Conservation (phyloP, 1,139 yeast species). For the Debaryomycetaceae sp. region DNA sequence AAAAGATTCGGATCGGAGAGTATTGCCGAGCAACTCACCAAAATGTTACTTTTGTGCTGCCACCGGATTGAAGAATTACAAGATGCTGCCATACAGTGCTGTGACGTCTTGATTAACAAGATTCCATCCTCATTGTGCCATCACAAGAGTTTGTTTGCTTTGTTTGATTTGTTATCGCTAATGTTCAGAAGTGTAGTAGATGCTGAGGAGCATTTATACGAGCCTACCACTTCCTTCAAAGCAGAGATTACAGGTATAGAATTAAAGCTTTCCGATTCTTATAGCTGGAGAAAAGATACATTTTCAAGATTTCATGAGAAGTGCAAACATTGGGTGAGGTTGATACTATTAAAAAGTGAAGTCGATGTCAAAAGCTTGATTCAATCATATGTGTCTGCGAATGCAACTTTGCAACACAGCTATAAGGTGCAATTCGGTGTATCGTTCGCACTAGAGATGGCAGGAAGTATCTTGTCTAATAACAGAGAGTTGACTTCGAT, state of each 20-base stretch:
- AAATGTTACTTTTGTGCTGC: slow-evolving; percentile 67
- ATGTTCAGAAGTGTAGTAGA: slow-evolving; percentile 79
- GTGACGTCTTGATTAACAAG: slow-evolving; percentile 61
- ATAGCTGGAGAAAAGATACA: slow-evolving; percentile 71
- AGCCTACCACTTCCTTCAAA: slow-evolving; percentile 68
- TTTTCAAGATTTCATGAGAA: slow-evolving; percentile 55
- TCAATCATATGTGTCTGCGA: slow-evolving; percentile 65
- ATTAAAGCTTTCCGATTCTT: slow-evolving; percentile 73
- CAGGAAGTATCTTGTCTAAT: slow-evolving; percentile 62
- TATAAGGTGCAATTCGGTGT: slow-evolving; percentile 67
- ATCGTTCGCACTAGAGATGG: slow-evolving; percentile 86
- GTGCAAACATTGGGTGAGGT: slow-evolving; percentile 65
- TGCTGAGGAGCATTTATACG: slow-evolving; percentile 83
- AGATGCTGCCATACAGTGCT: slow-evolving; percentile 74
- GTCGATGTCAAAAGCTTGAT: slow-evolving; percentile 76
- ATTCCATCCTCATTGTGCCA: slow-evolving; percentile 85
- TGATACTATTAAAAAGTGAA: slow-evolving; percentile 52
- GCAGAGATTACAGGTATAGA: slow-evolving; percentile 58
- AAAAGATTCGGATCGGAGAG: slow-evolving; percentile 53
- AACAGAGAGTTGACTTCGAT: slow-evolving; percentile 55
- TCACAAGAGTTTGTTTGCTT: slow-evolving; percentile 65
- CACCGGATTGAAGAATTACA: slow-evolving; percentile 76
- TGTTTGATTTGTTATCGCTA: slow-evolving; percentile 75
- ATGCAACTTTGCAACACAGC: slow-evolving; percentile 28
- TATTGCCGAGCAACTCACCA: slow-evolving; percentile 69